Conservation (phyloP, 2,329 filamentous ascomycete genomes). For the Colletotrichum aenigma region DNA sequence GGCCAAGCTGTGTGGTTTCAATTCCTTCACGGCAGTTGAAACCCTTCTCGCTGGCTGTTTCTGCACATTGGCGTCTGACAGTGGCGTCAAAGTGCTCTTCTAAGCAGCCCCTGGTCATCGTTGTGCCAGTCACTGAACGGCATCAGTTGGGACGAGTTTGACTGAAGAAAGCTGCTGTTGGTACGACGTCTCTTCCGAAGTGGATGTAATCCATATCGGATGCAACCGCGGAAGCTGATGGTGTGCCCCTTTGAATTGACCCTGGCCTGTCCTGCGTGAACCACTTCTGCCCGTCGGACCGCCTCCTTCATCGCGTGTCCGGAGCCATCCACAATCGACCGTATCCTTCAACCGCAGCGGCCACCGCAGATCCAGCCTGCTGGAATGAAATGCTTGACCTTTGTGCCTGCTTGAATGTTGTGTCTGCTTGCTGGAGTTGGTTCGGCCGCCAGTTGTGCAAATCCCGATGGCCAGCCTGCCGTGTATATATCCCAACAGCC, state of each 20-base stretch:
- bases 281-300: slow-evolving; percentile 1
- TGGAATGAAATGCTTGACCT: background rate
- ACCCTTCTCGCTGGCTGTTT: background rate
- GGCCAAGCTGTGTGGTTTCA: background rate
- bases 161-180: slow-evolving; percentile 14
- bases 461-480: background rate
- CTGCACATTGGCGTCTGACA: background rate
- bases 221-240: slow-evolving; percentile 17
- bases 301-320: background rate
- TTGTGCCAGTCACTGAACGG: background rate
- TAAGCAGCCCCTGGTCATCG: background rate
- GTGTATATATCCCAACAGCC: slow-evolving; percentile 19
- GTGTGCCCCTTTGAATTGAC: slow-evolving; percentile 13
- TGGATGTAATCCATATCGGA: slow-evolving; percentile 18
- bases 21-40: background rate
- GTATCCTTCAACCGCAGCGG: background rate
- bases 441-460: background rate
- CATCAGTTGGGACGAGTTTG: background rate
- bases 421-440: background rate
- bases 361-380: background rate
- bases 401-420: background rate
- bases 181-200: slow-evolving; percentile 19
- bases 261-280: slow-evolving; percentile 9
- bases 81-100: background rate
- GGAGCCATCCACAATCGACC: background rate